Percentiles rank a stretch among this genome's conserved stretches.
Evolutionary conservation across 2,329 filamentous ascomycete species (phyloP).

Genomic region (Phyllosticta capitalensis): DNA sequence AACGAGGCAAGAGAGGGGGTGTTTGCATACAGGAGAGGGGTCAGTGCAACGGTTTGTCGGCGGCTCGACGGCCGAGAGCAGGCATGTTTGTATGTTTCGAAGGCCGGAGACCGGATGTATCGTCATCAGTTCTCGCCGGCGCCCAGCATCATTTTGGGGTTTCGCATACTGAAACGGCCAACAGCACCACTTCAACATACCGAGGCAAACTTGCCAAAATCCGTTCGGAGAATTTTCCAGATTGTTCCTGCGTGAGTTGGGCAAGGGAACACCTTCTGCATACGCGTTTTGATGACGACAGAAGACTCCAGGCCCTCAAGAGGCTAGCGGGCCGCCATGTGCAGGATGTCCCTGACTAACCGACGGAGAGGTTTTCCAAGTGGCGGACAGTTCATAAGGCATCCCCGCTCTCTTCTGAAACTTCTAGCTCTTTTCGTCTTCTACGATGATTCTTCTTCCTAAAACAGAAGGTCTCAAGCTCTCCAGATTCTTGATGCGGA

Average conservation of each 20-base stretch:
- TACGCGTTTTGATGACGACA: neutral
- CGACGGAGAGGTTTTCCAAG: neutral
- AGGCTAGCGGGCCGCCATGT: neutral
- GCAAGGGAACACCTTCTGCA: neutral
- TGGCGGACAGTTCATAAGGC: neutral
- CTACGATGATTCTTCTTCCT: neutral
- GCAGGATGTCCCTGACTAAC: neutral
- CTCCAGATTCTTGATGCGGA: neutral
- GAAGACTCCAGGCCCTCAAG: neutral
- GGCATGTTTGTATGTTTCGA: neutral
- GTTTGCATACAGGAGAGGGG: neutral
- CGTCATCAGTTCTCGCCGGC: neutral
- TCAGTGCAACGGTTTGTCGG: neutral
- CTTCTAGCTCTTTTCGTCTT: neutral
- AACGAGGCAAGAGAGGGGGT: neutral
- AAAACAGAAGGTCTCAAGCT: neutral
- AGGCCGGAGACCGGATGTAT: neutral
- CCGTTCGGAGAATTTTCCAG: neutral
- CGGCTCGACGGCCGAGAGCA: neutral
- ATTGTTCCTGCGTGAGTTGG: neutral
- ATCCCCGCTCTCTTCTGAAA: neutral
- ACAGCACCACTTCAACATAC: neutral
- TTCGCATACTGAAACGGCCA: neutral
- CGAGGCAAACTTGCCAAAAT: neutral
- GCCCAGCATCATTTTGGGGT: neutral